A percentile compares a stretch with the other conserved stretches of the same genome.
Evolutionary conservation across 352 stramenopile genomes (phyloP).

Genomic region (Pythium vanterpoolii): DNA sequence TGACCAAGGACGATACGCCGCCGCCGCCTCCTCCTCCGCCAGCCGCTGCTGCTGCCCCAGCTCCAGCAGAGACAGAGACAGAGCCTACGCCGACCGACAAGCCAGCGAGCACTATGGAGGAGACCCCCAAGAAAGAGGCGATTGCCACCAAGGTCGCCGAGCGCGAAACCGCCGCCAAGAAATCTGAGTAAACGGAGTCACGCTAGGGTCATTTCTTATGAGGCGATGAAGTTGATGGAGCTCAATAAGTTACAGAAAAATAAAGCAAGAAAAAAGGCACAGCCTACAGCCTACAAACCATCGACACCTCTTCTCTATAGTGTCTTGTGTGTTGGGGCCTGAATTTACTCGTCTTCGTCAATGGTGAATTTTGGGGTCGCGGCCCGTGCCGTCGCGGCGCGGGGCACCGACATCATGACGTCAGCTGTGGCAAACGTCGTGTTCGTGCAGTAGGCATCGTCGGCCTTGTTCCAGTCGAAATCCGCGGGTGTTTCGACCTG

Average conservation of each 20-base stretch:
- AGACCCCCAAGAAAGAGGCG: slow-evolving; percentile 16
- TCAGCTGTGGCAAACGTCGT: slow-evolving; percentile 53
- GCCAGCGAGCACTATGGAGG: slow-evolving; percentile 2
- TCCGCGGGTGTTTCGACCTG: slow-evolving; percentile 60
- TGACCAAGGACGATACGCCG: slow-evolving; percentile 44
- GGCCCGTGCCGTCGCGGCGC: slow-evolving; percentile 45
- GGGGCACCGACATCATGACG: slow-evolving; percentile 73
- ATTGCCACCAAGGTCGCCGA: slow-evolving; percentile 5
- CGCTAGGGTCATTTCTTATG: not conserved
- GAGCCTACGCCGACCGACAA: slow-evolving; percentile 7
- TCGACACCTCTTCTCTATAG: not conserved
- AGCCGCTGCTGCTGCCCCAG: too few relatives aligned
- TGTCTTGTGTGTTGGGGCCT: not conserved
- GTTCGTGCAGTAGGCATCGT: slow-evolving; percentile 27
- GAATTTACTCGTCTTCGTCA: slow-evolving; percentile 26
- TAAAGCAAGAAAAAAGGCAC: not conserved
- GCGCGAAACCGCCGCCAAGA: slow-evolving; percentile 8
- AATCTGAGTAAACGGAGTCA: slow-evolving; percentile 11
- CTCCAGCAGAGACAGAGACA: not conserved
- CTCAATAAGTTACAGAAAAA: slow-evolving; percentile 29
- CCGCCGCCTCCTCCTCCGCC: slow-evolving; percentile 6
- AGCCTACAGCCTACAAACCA: not conserved
- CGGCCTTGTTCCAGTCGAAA: slow-evolving; percentile 59
- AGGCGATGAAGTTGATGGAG: slow-evolving; percentile 11
- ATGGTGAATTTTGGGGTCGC: slow-evolving; percentile 24